These are phyloP conservation scores for Beta lomatogona DNA, from an alignment of 179 eudicot species.

Conservation along the genomic window DNA sequence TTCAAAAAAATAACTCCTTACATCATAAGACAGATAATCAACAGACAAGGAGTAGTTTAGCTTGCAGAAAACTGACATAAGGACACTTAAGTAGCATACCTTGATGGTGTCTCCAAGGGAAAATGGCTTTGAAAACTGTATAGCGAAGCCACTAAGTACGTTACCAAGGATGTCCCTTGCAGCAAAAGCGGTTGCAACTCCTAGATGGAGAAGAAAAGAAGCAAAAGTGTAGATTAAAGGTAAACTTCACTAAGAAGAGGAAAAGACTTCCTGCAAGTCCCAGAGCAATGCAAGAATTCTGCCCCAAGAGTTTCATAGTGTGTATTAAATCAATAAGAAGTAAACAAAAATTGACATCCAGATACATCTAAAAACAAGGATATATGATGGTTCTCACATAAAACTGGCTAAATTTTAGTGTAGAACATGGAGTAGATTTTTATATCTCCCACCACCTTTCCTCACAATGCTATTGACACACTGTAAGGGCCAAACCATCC, in stretches of 20 bases:
- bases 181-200: slow-evolving; percentile 99
- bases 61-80: not conserved
- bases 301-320: not conserved
- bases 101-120: slow-evolving; percentile 92
- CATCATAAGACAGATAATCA: not conserved
- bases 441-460: not conserved
- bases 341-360: not conserved
- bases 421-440: not conserved
- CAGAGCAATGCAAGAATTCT: not conserved
- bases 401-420: not conserved
- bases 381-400: not conserved
- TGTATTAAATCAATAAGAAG: not conserved
- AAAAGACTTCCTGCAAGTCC: not conserved
- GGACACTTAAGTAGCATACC: slow-evolving; percentile 40
- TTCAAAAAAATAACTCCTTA: not conserved
- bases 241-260: slow-evolving; percentile 1
- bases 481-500: not conserved
- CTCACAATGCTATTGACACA: not conserved
- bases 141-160: slow-evolving; percentile 86
- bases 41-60: slow-evolving; percentile 1
- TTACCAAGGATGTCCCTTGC: slow-evolving; percentile 90
- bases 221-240: not conserved
- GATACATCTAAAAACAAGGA: not conserved
- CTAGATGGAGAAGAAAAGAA: slow-evolving; percentile 39
- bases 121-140: slow-evolving; percentile 86